These are phyloP conservation scores for Solanum rostratum DNA, from an alignment of 257 asterid species.

Conservation along the genomic window DNA sequence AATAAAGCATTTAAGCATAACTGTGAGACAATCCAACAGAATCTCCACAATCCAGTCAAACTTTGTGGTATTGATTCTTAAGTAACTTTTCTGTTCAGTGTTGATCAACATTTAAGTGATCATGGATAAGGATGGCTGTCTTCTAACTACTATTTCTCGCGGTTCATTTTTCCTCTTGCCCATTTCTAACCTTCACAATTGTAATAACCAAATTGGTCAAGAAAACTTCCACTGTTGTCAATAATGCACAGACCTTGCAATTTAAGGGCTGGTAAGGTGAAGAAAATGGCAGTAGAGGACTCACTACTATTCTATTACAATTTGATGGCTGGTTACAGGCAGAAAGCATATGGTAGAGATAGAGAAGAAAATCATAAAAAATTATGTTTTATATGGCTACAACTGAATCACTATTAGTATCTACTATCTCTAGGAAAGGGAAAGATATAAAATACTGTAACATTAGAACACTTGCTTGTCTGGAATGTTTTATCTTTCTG, in stretches of 20 bases:
- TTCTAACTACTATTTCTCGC: not conserved
- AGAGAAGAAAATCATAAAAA: not conserved
- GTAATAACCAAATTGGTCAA: not conserved
- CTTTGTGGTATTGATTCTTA: not conserved
- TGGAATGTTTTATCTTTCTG: not conserved
- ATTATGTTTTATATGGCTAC: not conserved
- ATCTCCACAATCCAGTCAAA: not conserved
- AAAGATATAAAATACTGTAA: not conserved
- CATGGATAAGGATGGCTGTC: not conserved
- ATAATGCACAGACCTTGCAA: not conserved
- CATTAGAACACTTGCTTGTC: not conserved
- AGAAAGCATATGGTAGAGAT: not conserved
- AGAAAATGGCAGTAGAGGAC: not conserved
- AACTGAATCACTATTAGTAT: not conserved
- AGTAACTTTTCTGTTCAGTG: not conserved
- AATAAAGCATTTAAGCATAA: not conserved
- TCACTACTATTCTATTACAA: not conserved
- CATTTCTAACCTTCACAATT: not conserved
- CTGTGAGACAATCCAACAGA: not conserved
- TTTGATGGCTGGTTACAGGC: not conserved
- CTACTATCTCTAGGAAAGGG: not conserved
- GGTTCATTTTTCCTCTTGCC: not conserved
- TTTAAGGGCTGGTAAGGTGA: not conserved
- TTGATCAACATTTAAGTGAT: not conserved
- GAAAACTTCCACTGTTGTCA: not conserved